Evolutionary conservation across 1,284 basidiomycete species (phyloP).

Genomic region (Ceratobasidium sp.): DNA sequence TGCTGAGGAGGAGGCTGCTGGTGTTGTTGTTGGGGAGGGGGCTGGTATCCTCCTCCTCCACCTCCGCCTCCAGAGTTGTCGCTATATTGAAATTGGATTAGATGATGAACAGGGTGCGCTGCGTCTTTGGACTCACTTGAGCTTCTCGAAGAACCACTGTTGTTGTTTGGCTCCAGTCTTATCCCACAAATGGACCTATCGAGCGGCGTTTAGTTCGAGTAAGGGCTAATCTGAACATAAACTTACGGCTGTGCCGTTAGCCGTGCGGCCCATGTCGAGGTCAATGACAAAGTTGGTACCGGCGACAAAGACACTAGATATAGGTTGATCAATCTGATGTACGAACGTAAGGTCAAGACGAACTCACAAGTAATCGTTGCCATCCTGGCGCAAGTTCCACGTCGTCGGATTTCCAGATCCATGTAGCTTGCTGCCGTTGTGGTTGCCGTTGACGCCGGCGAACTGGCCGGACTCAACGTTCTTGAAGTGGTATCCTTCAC

Average conservation of each 20-base stretch:
- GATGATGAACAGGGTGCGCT: background rate
- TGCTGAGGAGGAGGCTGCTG: conserved; percentile 15
- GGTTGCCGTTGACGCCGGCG: conserved; percentile 15
- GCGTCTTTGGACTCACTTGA: conserved; percentile 22
- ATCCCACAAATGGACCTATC: conserved; percentile 39
- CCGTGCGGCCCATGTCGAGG: conserved; percentile 38
- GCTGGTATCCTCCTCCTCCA: conserved; percentile 15
- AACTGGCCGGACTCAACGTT: conserved; percentile 37
- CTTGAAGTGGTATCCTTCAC: conserved; percentile 11
- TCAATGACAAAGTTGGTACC: conserved; percentile 7
- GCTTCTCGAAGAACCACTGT: conserved; percentile 41
- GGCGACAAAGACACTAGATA: conserved; percentile 5
- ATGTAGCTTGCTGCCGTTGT: conserved; percentile 32
- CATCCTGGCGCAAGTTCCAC: conserved; percentile 20
- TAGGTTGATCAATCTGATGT: background rate
- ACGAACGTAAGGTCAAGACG: background rate
- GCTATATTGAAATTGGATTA: background rate
- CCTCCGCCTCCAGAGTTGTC: conserved; percentile 31
- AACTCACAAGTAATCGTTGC: conserved; percentile 23
- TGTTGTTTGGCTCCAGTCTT: conserved; percentile 40
- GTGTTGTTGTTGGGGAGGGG: conserved; percentile 7
- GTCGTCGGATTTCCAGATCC: conserved; percentile 4
- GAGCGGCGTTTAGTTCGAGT: background rate
- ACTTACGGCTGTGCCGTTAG: conserved; percentile 36
- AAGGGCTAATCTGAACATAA: background rate